Conservation (phyloP, 371 early-diverging fungal species). For the Lichtheimia hyalospora region DNA sequence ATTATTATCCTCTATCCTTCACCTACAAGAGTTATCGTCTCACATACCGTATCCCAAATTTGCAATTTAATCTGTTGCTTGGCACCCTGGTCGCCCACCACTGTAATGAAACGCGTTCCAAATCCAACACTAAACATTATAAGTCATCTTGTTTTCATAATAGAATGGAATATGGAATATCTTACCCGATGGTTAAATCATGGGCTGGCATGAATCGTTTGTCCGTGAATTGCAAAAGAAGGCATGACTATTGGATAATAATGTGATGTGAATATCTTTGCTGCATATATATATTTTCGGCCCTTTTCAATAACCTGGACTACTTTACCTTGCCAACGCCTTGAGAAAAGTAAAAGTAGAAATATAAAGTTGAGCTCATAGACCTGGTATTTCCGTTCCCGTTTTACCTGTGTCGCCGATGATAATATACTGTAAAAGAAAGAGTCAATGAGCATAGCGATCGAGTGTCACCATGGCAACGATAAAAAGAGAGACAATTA, state of each 20-base stretch:
- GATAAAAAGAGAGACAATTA: slow-evolving; percentile 12
- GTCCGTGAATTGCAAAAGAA: slow-evolving; percentile 83
- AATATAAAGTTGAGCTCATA: too few relatives aligned
- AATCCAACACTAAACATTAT: slow-evolving; percentile 69
- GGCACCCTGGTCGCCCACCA: slow-evolving; percentile 55
- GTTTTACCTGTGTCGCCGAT: slow-evolving; percentile 45
- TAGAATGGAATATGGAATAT: background rate
- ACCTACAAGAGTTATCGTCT: background rate
- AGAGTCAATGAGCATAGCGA: background rate
- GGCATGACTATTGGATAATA: slow-evolving; percentile 58
- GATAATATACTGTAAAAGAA: slow-evolving; percentile 39
- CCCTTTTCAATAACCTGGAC: too few relatives aligned
- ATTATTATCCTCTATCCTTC: background rate
- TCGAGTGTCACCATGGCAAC: background rate
- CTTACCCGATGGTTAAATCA: slow-evolving; percentile 84
- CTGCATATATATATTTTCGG: background rate
- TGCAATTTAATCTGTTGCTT: slow-evolving; percentile 92
- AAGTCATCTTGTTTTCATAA: background rate
- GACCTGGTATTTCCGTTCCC: too few relatives aligned
- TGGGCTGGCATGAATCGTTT: slow-evolving; percentile 81
- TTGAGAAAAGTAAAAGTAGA: background rate
- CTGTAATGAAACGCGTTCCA: slow-evolving; percentile 76
- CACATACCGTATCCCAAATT: slow-evolving; percentile 97
- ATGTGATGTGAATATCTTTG: slow-evolving; percentile 8
- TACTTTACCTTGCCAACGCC: slow-evolving; percentile 7